Evolutionary conservation across 441 rosid species (phyloP).

Genomic region (Gossypium gossypioides): DNA sequence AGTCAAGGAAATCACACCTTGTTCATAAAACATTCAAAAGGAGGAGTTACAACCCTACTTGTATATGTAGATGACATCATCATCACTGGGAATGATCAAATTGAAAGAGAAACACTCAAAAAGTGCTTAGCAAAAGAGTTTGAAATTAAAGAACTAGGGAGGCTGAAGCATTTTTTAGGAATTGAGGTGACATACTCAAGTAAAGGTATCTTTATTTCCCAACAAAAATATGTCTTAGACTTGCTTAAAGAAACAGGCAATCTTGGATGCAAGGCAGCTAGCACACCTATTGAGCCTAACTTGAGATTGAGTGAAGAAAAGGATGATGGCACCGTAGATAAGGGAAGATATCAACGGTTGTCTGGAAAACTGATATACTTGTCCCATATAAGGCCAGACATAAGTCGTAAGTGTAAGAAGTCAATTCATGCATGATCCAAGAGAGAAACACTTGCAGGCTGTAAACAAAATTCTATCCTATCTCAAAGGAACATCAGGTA

Average conservation of each 20-base stretch:
- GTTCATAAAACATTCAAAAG: not conserved
- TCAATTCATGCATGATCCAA: not conserved
- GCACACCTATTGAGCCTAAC: not conserved
- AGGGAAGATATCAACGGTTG: not conserved
- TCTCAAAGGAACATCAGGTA: not conserved
- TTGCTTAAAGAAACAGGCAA: not conserved
- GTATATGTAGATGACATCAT: too few species aligned
- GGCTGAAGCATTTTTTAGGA: not conserved
- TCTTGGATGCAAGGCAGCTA: not conserved
- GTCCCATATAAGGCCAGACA: not conserved
- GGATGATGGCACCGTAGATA: not conserved
- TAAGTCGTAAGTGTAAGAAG: not conserved
- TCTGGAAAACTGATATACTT: not conserved
- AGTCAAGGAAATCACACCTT: not conserved
- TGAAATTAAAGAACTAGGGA: not conserved
- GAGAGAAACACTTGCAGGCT: not conserved
- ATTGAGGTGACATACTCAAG: not conserved
- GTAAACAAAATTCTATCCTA: not conserved
- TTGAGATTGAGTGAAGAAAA: not conserved
- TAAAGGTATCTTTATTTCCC: not conserved
- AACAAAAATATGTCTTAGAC: not conserved
- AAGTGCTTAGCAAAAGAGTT: not conserved
- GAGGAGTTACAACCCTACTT: not conserved
- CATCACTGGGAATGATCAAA: not conserved
- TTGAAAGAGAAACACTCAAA: not conserved